phyloP scores from a whole-genome alignment of 768 basidiomycete species.

The Suillus clintonianus region DNA sequence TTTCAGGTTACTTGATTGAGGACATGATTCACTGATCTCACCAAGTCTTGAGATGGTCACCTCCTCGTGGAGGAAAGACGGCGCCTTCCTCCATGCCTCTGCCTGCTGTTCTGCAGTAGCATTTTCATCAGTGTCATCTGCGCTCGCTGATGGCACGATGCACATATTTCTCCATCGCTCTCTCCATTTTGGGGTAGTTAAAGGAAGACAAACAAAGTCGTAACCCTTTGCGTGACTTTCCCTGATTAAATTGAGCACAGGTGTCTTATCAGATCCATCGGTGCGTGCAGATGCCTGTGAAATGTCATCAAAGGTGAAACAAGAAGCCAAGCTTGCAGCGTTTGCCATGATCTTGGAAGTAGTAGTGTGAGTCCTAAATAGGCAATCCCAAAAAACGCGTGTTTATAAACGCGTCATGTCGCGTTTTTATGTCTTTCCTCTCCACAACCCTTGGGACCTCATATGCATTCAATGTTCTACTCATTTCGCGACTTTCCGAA shows the following conservation, averaged over 20 bases:
- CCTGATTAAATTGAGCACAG: constrained; percentile 50
- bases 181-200: constrained; percentile 88
- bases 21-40: constrained; percentile 28
- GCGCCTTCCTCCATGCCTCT: constrained; percentile 85
- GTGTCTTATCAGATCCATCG: constrained; percentile 38
- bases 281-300: constrained; percentile 25
- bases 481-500: constrained; percentile 1
- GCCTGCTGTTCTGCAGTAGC: constrained; percentile 59
- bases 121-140: constrained; percentile 38
- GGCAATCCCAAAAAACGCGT: not conserved
- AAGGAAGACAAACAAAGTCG: constrained; percentile 74
- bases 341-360: constrained; percentile 22
- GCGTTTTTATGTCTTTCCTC: not conserved
- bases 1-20: constrained; percentile 15
- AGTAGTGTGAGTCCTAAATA: not conserved
- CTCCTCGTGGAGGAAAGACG: constrained; percentile 79
- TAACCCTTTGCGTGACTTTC: constrained; percentile 69
- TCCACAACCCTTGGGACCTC: too few relatives aligned
- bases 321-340: constrained; percentile 29
- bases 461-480: not conserved
- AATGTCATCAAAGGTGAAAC: constrained; percentile 41
- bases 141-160: constrained; percentile 53
- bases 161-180: constrained; percentile 91
- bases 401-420: not conserved
- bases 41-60: constrained; percentile 87